Percentiles rank a stretch among this genome's conserved stretches.
These are phyloP conservation scores for Letharia columbiana DNA, from an alignment of 495 filamentous ascomycete genomes.

Conservation along the genomic window DNA sequence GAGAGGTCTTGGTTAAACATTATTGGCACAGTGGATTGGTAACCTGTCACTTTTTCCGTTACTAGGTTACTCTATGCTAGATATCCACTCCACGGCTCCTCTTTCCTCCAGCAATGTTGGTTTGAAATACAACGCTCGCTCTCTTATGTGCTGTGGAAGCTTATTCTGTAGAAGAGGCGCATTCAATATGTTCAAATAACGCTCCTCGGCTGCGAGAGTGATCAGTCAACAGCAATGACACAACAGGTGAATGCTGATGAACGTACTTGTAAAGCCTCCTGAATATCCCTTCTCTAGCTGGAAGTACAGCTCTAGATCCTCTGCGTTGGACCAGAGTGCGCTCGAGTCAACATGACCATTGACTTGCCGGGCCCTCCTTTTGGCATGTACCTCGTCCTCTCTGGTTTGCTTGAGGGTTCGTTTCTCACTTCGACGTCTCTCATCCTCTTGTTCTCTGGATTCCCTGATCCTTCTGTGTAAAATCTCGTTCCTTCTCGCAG, in stretches of 20 bases:
- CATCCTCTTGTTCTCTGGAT: constrained; percentile 1
- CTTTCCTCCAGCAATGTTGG: constrained; percentile 11
- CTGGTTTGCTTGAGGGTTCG: neutral
- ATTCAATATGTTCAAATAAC: constrained; percentile 21
- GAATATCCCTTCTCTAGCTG: constrained; percentile 12
- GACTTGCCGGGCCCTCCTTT: neutral
- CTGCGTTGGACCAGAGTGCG: constrained; percentile 11
- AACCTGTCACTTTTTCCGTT: neutral
- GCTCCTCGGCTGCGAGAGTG: constrained; percentile 15
- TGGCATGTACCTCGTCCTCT: neutral
- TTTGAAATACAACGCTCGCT: constrained; percentile 19
- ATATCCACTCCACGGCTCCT: constrained; percentile 8
- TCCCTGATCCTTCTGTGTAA: neutral
- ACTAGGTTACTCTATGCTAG: constrained; percentile 1
- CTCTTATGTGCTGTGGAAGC: constrained; percentile 24
- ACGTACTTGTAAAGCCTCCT: constrained; percentile 13
- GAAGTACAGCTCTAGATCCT: constrained; percentile 11
- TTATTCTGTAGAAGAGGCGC: constrained; percentile 20
- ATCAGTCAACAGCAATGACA: neutral
- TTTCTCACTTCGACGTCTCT: neutral
- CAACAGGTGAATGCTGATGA: neutral
- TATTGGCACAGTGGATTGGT: neutral
- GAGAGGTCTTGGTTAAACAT: neutral
- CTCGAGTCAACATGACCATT: neutral
- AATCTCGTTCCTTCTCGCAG: neutral